Evolutionary conservation across 2,329 filamentous ascomycete genomes (phyloP), one percentile per base, ranked within the genome.

Genomic region (Calonectria montana): DNA sequence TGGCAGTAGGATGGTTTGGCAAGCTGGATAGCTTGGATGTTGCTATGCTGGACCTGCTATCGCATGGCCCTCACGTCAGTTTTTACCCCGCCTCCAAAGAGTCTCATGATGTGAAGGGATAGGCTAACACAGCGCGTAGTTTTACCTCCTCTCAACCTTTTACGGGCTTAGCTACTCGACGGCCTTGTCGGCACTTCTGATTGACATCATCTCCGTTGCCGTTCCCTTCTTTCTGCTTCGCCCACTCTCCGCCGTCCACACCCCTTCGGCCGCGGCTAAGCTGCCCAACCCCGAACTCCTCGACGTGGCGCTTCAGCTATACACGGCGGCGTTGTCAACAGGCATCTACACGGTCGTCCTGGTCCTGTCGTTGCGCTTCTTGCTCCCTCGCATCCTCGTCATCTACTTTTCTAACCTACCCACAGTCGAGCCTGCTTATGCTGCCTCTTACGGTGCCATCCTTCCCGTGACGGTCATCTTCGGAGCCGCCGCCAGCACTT

Each of bases 221-320:
- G 80, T 94, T 31, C 95, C 96, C 1, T 96, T 97, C 83, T 87
- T 89, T 71, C 88, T 97, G 50, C 86, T 97, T 67, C 93, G 94
- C 63, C 88, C 90, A 6, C 86, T 93, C 35, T 92, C 92, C 43
- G 86, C 87, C 45, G 87, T 90, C 21, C 94, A 96, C 82, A 87
- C 89, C 67, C 84, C 89, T 47, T 88, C 88, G 23, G 77, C 77
- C 63, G 77, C 76, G 37, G 82, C 83, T 29, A 81, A 85, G 53
- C 84, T 90, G 31, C 87, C 89, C 65, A 93, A 93, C 81, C 88
- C 88, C 73, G 89, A 91, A 74, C 92, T 95, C 74, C 84, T 94
- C 65, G 93, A 96, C 81, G 83, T 86, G 37, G 84, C 86, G 15
- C 91, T 94, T 69, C 89, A 90, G 68, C 77, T 90, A 23, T 91